Percentiles rank a stretch among this genome's conserved stretches.
These are phyloP conservation scores for Jatropha multifida DNA, from an alignment of 441 rosid species.

Conservation along the genomic window DNA sequence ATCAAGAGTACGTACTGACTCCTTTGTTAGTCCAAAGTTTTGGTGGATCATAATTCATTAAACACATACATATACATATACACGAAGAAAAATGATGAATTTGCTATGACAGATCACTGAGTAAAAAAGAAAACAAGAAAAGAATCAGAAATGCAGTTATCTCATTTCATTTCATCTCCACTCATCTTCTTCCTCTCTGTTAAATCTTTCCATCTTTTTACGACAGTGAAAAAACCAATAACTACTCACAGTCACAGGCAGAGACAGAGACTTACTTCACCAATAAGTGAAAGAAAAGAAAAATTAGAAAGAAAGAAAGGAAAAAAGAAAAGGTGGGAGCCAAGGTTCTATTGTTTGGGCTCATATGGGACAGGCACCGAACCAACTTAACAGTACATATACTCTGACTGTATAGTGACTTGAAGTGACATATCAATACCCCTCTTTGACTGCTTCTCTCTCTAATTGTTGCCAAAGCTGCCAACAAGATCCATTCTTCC, in stretches of 20 bases:
- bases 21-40: too few relatives aligned
- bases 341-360: constrained; percentile 16
- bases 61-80: too few relatives aligned
- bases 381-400: constrained; percentile 23
- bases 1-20: too few relatives aligned
- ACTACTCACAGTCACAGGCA: constrained; percentile 14
- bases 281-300: background rate
- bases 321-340: background rate
- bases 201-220: constrained; percentile 5
- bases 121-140: constrained; percentile 20
- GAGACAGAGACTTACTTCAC: background rate
- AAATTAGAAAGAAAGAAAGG: background rate
- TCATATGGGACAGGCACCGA: constrained; percentile 24
- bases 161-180: background rate
- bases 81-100: constrained; percentile 9
- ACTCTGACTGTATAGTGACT: constrained; percentile 27
- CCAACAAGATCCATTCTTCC: constrained; percentile 37
- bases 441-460: constrained; percentile 23
- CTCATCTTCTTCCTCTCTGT: background rate
- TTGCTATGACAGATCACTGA: constrained; percentile 32
- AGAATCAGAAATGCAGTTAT: constrained; percentile 15
- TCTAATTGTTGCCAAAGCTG: constrained; percentile 29
- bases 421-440: constrained; percentile 47
- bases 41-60: too few relatives aligned
- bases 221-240: constrained; percentile 7